Conservation (phyloP, 192 early-diverging fungal species). For the Coemansia sp. region DNA sequence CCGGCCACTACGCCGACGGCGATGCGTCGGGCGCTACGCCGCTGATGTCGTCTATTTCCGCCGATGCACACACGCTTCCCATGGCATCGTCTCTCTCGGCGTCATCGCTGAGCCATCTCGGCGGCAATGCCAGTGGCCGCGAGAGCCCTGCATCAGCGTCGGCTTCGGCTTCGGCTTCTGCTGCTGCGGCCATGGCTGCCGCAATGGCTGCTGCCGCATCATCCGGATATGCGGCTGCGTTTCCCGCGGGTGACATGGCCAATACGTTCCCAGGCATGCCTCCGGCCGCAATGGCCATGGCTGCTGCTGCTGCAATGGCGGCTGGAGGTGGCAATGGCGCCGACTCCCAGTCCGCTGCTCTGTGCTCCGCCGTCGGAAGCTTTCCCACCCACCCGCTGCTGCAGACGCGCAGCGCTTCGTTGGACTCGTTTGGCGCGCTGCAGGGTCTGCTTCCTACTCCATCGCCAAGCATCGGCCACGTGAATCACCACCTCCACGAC, state of each 20-base stretch:
- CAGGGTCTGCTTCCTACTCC: constrained; percentile 14
- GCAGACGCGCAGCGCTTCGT: constrained; percentile 1
- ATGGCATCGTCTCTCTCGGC: constrained; percentile 9
- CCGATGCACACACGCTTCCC: background rate
- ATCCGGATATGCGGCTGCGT: constrained; percentile 8
- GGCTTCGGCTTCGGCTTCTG: background rate
- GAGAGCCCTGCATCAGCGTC: background rate
- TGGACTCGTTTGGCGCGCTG: constrained; percentile 12
- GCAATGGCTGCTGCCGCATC: constrained; percentile 14
- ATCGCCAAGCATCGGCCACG: constrained; percentile 8
- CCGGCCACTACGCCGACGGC: constrained; percentile 85
- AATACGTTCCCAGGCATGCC: constrained; percentile 14
- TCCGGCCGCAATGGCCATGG: background rate
- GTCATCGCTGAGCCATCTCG: constrained; percentile 11
- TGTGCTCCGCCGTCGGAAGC: too few relatives aligned
- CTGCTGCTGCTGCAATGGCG: background rate
- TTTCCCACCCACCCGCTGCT: background rate
- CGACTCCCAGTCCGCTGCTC: background rate
- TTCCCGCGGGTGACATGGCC: constrained; percentile 16
- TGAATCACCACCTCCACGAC: background rate
- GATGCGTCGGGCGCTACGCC: background rate
- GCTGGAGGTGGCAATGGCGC: background rate
- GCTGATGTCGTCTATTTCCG: background rate
- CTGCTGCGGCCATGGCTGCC: constrained; percentile 12
- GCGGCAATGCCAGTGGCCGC: background rate